A percentile compares a stretch with the other conserved stretches of the same genome.
phyloP scores from a whole-genome alignment of 306 rosid genomes.

The Cicer arietinum region DNA sequence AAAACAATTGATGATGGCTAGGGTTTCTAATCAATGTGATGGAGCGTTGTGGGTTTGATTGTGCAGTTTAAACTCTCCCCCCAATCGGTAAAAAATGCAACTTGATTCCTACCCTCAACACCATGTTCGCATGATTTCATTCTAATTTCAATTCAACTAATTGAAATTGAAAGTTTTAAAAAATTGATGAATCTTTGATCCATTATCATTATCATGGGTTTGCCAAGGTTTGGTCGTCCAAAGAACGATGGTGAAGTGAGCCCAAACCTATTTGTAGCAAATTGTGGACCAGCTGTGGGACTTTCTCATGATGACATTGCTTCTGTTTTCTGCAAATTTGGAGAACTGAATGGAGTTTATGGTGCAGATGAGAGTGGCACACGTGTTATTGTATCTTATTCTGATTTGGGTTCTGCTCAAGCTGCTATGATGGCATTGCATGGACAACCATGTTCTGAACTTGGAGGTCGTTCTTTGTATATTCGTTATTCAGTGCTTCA shows the following conservation, averaged over 20 bases:
- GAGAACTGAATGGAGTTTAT: conserved; percentile 67
- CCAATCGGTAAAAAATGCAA: conserved; percentile 15
- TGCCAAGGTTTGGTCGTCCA: conserved; percentile 72
- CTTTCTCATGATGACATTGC: conserved; percentile 58
- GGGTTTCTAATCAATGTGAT: not conserved
- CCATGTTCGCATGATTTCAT: not conserved
- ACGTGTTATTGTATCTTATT: conserved; percentile 74
- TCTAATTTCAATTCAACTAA: not conserved
- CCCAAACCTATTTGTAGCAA: conserved; percentile 79
- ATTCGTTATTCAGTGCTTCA: conserved; percentile 73
- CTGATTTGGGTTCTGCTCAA: conserved; percentile 57
- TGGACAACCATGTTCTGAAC: conserved; percentile 69
- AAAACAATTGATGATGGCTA: too few species aligned
- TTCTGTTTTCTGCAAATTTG: conserved; percentile 63
- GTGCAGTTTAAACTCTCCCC: not conserved
- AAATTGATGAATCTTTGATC: conserved; percentile 25
- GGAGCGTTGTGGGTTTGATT: not conserved
- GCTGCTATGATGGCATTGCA: conserved; percentile 65
- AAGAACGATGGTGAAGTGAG: conserved; percentile 53
- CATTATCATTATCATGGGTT: conserved; percentile 46
- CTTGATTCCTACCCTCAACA: conserved; percentile 25
- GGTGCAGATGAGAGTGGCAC: conserved; percentile 85
- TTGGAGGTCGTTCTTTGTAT: conserved; percentile 75
- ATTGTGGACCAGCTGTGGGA: conserved; percentile 85
- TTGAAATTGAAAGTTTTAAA: not conserved